These are phyloP conservation scores for Leonotis leonurus DNA, from an alignment of 257 asterid species.

Conservation along the genomic window DNA sequence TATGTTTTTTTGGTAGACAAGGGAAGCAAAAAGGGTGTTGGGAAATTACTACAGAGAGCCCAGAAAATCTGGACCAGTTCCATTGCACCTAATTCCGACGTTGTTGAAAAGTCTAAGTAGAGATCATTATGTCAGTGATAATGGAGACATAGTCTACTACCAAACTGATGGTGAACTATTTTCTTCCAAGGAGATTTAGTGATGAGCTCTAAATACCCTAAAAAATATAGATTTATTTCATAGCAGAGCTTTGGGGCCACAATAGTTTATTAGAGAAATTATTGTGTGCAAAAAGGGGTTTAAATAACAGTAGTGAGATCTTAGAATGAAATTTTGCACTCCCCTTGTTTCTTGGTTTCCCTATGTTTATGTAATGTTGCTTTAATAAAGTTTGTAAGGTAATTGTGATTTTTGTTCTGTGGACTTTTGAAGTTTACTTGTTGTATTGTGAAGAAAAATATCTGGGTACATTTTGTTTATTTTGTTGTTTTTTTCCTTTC, in stretches of 20 bases:
- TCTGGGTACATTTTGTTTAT: too few relatives aligned
- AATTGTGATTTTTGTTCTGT: neutral
- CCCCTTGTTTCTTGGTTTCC: neutral
- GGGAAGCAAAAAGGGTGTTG: conserved; percentile 52
- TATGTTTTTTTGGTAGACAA: conserved; percentile 60
- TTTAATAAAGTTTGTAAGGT: neutral
- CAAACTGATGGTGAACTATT: conserved; percentile 45
- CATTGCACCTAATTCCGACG: conserved; percentile 45
- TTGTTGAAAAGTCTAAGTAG: conserved; percentile 44
- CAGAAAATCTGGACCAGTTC: conserved; percentile 56
- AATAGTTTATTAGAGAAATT: neutral
- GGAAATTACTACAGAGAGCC: conserved; percentile 85
- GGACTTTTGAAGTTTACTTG: neutral
- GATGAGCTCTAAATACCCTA: neutral
- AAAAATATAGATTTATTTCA: neutral
- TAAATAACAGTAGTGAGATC: neutral
- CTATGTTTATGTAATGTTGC: neutral
- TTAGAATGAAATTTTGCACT: neutral
- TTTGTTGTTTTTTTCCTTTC: neutral
- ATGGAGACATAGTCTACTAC: conserved; percentile 68
- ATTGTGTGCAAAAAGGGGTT: neutral
- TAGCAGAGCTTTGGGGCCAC: neutral
- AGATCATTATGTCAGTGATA: conserved; percentile 72
- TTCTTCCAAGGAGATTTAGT: conserved; percentile 9
- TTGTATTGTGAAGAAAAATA: neutral